Evolutionary conservation across 768 basidiomycete genomes (phyloP).

Genomic region (Russula dissimulans): DNA sequence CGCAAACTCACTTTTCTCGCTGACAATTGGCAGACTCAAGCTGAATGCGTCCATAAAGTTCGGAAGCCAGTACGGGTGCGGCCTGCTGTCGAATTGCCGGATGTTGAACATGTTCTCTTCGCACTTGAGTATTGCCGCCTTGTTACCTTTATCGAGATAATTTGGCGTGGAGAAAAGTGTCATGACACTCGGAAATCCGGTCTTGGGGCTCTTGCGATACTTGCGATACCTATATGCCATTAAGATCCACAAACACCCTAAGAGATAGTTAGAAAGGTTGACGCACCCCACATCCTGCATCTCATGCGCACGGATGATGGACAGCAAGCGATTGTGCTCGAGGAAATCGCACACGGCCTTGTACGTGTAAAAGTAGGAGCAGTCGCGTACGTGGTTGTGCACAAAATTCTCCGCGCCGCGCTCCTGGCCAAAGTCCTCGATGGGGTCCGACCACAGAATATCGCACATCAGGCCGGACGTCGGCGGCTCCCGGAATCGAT

Average conservation of each 20-base stretch:
- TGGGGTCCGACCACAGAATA: constrained; percentile 95
- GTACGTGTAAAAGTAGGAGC: constrained; percentile 94
- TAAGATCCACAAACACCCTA: neutral
- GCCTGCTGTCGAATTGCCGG: constrained; percentile 92
- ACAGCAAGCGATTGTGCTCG: constrained; percentile 91
- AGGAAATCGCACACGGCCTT: constrained; percentile 96
- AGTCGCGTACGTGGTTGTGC: constrained; percentile 95
- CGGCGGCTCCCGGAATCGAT: constrained; percentile 97
- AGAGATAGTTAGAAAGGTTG: constrained; percentile 28
- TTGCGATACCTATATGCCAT: constrained; percentile 67
- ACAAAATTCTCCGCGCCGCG: constrained; percentile 83
- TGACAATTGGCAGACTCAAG: constrained; percentile 95
- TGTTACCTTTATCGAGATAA: constrained; percentile 98
- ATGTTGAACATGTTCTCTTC: constrained; percentile 99
- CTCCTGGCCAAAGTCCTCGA: constrained; percentile 95
- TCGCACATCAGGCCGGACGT: constrained; percentile 98
- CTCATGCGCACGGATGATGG: constrained; percentile 96
- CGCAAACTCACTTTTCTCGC: constrained; percentile 73
- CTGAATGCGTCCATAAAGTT: constrained; percentile 99
- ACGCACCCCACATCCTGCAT: constrained; percentile 88
- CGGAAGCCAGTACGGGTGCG: constrained; percentile 91
- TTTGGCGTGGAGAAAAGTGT: constrained; percentile 98
- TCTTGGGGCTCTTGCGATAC: constrained; percentile 98
- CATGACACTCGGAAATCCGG: constrained; percentile 99
- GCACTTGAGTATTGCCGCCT: constrained; percentile 97